These are phyloP conservation scores for Plasmodium gonderi DNA, from an alignment of 169 alveolate species.

Conservation along the genomic window DNA sequence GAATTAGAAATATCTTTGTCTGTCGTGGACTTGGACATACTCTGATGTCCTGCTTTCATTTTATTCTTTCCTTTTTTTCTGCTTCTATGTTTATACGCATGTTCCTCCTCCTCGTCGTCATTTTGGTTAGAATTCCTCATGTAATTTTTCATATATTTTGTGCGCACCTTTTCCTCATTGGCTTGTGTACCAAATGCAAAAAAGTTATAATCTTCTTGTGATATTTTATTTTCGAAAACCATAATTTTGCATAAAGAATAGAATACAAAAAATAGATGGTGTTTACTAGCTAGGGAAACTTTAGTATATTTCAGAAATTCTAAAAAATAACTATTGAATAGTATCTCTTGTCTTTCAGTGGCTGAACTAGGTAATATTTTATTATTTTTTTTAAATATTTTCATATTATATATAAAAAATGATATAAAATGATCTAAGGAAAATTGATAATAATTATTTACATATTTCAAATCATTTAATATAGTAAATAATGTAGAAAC, in stretches of 20 bases:
- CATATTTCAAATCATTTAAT: conserved; percentile 66
- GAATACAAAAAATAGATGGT: conserved; percentile 63
- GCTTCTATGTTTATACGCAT: neutral
- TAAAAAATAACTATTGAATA: conserved; percentile 45
- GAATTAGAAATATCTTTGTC: conserved; percentile 3
- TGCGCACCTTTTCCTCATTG: conserved; percentile 26
- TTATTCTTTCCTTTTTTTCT: conserved; percentile 4
- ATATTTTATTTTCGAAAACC: conserved; percentile 68
- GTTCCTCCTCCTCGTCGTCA: neutral
- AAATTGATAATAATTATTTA: conserved; percentile 64
- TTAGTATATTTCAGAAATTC: conserved; percentile 72
- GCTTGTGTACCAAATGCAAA: conserved; percentile 37
- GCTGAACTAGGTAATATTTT: conserved; percentile 21
- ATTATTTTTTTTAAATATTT: conserved; percentile 23
- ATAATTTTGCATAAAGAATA: conserved; percentile 60
- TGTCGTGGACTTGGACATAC: neutral
- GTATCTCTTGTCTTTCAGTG: conserved; percentile 50
- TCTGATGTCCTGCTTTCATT: neutral
- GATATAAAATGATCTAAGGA: conserved; percentile 39
- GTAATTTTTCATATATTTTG: conserved; percentile 49
- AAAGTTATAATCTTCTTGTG: conserved; percentile 63
- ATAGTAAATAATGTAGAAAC: conserved; percentile 62
- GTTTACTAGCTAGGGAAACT: conserved; percentile 59
- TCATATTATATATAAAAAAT: conserved; percentile 23
- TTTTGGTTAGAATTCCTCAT: neutral